Percentiles rank a stretch among this genome's conserved stretches.
Evolutionary conservation across 108 stramenopile genomes (phyloP).

Genomic region (Nitzschia sp.): DNA sequence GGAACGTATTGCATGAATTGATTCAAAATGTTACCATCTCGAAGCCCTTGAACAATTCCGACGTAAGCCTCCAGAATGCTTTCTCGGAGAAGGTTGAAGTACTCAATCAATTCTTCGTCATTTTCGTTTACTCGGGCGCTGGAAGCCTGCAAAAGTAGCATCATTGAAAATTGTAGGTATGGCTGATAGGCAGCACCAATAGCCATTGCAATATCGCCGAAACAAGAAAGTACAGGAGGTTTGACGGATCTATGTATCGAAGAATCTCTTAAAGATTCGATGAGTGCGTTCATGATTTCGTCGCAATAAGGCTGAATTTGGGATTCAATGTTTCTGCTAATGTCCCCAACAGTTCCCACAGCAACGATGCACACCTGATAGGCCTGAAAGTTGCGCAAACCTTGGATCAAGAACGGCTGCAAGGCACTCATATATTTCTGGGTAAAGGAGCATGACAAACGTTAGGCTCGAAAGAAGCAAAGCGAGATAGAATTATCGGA

Average conservation of each 20-base stretch:
- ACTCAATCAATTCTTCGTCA: conserved; percentile 96
- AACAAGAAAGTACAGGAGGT: conserved; percentile 92
- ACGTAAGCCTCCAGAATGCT: conserved; percentile 95
- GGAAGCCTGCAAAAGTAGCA: conserved; percentile 92
- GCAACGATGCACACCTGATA: conserved; percentile 92
- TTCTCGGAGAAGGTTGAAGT: conserved; percentile 89
- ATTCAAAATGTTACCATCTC: conserved; percentile 67
- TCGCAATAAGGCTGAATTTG: conserved; percentile 89
- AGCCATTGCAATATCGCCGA: conserved; percentile 96
- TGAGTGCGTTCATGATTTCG: conserved; percentile 88
- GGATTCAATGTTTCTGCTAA: conserved; percentile 85
- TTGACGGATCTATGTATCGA: conserved; percentile 89
- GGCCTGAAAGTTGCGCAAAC: conserved; percentile 89
- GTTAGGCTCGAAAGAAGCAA: no score
- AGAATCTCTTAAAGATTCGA: conserved; percentile 85
- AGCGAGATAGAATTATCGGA: no score
- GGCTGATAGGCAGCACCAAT: conserved; percentile 88
- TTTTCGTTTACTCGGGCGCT: conserved; percentile 77
- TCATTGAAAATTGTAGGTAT: conserved; percentile 85
- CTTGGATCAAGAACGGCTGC: conserved; percentile 77
- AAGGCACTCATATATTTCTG: conserved; percentile 90
- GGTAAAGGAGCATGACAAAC: conserved; percentile 1
- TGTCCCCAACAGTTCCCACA: conserved; percentile 93
- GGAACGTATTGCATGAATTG: conserved; percentile 63
- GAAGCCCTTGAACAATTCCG: conserved; percentile 91